Evolutionary conservation across 345 rosid species (phyloP), one percentile per base, ranked within the genome.

Genomic region (Populus nigra): DNA sequence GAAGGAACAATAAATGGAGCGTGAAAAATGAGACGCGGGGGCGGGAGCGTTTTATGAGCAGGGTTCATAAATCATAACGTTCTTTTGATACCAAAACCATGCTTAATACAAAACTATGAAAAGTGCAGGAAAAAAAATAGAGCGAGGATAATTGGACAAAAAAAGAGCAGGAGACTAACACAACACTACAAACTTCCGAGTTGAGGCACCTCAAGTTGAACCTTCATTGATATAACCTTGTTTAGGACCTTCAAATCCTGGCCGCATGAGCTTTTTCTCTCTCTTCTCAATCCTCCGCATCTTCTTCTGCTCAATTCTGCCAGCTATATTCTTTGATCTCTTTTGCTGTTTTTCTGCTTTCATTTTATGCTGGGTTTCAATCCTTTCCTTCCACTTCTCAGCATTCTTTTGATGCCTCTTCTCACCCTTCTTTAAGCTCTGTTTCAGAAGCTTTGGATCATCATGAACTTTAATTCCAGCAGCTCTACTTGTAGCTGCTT

Each of bases 201-300:
- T 22, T 16, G n/a, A 25, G 16, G 76, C 29, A 36, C 63, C 63
- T 39, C 23, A 78, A 35, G 74, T 77, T 3, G 78, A 61, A 62
- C 57, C 29, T 61, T 55, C 73, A 59, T 85, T 85, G 57, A 87
- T 74, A 65, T 65, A 84, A 25, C 86, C 85, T 50, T 81, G 83
- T 75, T 80, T 81, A 38, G 93, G 93, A 68, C 98, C 98, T 91
- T 91, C 97, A 79, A 93, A 92, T n/a, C 98, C 97, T 10, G 99
- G 96, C 68, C 97, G 85, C 78, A 90, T 36, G 65, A 93, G 92
- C 87, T 93, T 92, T 76, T 92, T 95, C 91, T 96, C 97, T 72
- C 99, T 87, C 82, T 92, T 95, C 0, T 91, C 96, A 31, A 93
- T 92, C 74, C 86, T 80, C 23, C 94, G 81, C 88, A 25, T 39